Conservation (phyloP, 176 grass and related monocot species). For the Juncus inflexus region DNA sequence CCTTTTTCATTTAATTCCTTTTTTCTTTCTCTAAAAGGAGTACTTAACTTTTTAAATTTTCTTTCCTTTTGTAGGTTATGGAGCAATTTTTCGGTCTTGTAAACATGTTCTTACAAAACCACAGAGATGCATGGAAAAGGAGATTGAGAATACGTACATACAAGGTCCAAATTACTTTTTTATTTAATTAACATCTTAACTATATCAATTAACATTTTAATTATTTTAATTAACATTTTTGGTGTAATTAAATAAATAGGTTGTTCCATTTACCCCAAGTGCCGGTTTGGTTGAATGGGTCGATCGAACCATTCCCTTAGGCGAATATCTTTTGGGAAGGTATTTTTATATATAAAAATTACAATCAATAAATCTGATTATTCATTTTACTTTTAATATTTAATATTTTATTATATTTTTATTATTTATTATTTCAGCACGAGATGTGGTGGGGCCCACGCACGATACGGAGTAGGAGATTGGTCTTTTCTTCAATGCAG, state of each 20-base stretch:
- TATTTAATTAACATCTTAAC: conserved; percentile 1
- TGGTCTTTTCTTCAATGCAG: conserved; percentile 94
- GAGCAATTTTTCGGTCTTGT: conserved; percentile 98
- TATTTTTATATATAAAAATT: conserved; percentile 23
- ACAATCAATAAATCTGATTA: neutral
- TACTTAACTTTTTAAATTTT: neutral
- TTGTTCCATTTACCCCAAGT: conserved; percentile 98
- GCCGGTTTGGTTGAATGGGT: conserved; percentile 98
- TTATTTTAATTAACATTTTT: conserved; percentile 3
- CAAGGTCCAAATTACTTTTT: conserved; percentile 46
- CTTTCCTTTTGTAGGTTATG: conserved; percentile 74
- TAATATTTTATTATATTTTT: conserved; percentile 22
- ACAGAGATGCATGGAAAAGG: conserved; percentile 87
- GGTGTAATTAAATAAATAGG: conserved; percentile 34
- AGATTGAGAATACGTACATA: conserved; percentile 90
- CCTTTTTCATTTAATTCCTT: neutral
- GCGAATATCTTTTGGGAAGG: conserved; percentile 91
- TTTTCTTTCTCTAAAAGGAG: neutral
- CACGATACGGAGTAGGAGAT: conserved; percentile 73
- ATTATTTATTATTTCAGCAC: conserved; percentile 36
- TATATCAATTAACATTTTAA: neutral
- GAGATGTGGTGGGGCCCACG: conserved; percentile 81
- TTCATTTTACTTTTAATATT: conserved; percentile 20
- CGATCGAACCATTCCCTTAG: conserved; percentile 75
- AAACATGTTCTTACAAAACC: conserved; percentile 91